Percentiles rank a stretch among this genome's conserved stretches.
These are phyloP conservation scores for Haplosporangium gracile DNA, from an alignment of 192 early-diverging fungal species.

Conservation along the genomic window DNA sequence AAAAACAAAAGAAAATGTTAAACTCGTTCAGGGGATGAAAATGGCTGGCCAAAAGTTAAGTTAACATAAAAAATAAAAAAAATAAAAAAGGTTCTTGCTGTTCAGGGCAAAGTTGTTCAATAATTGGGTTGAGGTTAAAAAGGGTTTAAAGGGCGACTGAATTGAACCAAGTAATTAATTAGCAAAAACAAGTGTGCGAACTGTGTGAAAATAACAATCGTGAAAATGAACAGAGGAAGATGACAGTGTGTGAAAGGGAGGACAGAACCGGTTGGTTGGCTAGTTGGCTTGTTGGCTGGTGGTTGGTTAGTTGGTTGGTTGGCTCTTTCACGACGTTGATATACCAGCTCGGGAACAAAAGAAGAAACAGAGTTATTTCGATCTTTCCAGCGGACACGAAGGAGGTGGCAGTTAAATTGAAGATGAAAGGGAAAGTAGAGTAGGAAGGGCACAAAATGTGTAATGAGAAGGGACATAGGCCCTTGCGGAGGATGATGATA, in stretches of 20 bases:
- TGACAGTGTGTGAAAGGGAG: not conserved
- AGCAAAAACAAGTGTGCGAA: not conserved
- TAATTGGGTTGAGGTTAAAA: not conserved
- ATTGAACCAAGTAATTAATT: not conserved
- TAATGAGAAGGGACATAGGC: not conserved
- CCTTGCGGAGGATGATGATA: not conserved
- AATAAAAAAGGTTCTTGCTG: not conserved
- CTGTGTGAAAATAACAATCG: not conserved
- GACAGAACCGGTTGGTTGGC: not conserved
- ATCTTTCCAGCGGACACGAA: too few species aligned
- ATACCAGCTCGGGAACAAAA: too few species aligned
- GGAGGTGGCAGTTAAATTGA: not conserved
- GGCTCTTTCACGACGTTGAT: not conserved
- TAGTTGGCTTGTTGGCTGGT: not conserved
- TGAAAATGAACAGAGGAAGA: not conserved
- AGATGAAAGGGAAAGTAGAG: not conserved
- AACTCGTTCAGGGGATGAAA: not conserved
- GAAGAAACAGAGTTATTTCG: too few species aligned
- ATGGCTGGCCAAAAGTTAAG: not conserved
- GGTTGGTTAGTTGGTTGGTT: not conserved
- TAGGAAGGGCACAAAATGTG: not conserved
- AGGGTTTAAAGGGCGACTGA: constrained; percentile 4
- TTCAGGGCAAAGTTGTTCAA: not conserved
- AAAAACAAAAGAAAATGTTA: not conserved
- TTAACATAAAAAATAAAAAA: not conserved